Evolutionary conservation across 202 grass and related monocot genomes (phyloP), one percentile per base, ranked within the genome.

Genomic region (Sporobolus alterniflorus): DNA sequence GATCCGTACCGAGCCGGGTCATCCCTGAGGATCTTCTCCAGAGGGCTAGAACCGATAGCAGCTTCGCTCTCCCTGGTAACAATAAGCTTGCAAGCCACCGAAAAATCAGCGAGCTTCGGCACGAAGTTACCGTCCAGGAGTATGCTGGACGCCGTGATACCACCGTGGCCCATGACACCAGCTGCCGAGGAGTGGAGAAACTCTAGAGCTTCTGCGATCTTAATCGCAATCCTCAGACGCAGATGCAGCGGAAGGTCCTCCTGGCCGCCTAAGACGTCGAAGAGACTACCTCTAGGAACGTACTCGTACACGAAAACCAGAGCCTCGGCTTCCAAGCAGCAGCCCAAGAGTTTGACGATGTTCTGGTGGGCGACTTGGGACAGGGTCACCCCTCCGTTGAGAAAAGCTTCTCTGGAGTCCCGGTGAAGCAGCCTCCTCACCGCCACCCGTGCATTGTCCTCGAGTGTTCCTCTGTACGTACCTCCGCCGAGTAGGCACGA

Each of bases 21-120:
- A 0, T 83, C 51, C 13, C 76, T 61, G 3, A 85, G 75, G 41
- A 64, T 36, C 2, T 59, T 67, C 28, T 86, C 84, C 25, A 75
- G 79, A 49, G 88, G 39, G n/a, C 72, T 64, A 14, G 73, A 18
- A 48, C 48, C 32, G n/a, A 74, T 6, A 40, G 30, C 36, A 6
- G 47, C 64, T 10, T 76, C 83, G 17, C 69, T 40, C 0, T 64
- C 36, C 65, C 51, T 91, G 81, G 46, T n/a, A n/a, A n/a, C n/a
- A n/a, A 90, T 57, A 33, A 93, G 77, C 81, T 84, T 69, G 0
- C 82, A 87, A 29, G 90, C 79, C 47, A 68, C 74, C 41, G 83
- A 79, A 32, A 92, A 92, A 55, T 84, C 80, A 29, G 87, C 84
- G 44, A 92, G 51, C 41, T 92, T 92, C 0, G 90, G 83, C 33